Evolutionary conservation across 169 alveolate species (phyloP).

Genomic region (Cryptosporidium ryanae): DNA sequence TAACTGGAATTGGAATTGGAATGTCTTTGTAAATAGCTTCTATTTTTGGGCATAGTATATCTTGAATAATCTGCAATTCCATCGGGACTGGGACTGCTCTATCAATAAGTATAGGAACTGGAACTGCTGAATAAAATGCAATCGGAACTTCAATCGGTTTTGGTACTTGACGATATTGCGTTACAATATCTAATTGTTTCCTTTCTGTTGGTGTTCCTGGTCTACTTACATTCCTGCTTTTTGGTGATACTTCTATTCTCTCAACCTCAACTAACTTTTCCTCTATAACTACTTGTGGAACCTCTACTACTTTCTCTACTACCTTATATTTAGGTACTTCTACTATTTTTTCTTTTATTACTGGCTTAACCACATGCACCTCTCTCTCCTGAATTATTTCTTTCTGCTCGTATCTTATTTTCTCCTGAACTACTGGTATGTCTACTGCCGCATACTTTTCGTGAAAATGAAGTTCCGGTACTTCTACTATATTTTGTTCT

Average conservation of each 20-base stretch:
- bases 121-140: constrained; percentile 90
- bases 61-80: constrained; percentile 91
- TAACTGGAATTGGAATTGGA: constrained; percentile 92
- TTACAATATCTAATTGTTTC: constrained; percentile 65
- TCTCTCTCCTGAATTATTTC: constrained; percentile 87
- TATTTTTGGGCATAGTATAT: constrained; percentile 88
- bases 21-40: constrained; percentile 90
- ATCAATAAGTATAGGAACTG: constrained; percentile 89
- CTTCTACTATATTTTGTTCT: constrained; percentile 87
- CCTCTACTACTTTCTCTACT: constrained; percentile 89
- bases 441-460: constrained; percentile 64
- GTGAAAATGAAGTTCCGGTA: constrained; percentile 85
- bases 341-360: constrained; percentile 87
- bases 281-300: constrained; percentile 88
- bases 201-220: constrained; percentile 45
- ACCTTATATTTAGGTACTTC: constrained; percentile 92
- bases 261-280: constrained; percentile 90
- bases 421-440: constrained; percentile 87
- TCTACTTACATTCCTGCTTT: constrained; percentile 4
- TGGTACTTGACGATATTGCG: constrained; percentile 93
- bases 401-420: constrained; percentile 89
- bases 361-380: constrained; percentile 88
- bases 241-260: constrained; percentile 52
- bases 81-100: constrained; percentile 93
- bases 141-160: constrained; percentile 93